A percentile compares a stretch with the other conserved stretches of the same genome.
Conservation (phyloP, 768 basidiomycete genomes). For the Xanthoconium stramineum region DNA sequence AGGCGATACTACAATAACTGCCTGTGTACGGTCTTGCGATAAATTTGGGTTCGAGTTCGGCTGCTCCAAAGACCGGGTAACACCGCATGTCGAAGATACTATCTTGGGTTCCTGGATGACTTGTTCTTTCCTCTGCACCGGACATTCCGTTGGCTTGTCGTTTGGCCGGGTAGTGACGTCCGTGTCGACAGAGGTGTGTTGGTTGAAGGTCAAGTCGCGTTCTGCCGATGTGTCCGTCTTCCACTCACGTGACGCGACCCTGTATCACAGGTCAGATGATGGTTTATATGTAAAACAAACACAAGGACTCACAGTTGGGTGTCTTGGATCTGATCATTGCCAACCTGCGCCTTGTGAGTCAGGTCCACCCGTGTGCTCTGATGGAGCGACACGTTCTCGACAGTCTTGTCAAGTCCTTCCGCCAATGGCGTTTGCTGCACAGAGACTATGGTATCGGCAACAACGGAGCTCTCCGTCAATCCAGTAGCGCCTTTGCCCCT, state of each 20-base stretch:
- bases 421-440: background rate
- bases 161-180: background rate
- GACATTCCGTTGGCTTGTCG: background rate
- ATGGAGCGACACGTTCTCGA: background rate
- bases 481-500: background rate
- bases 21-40: background rate
- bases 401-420: background rate
- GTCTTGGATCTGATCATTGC: background rate
- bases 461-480: background rate
- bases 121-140: background rate
- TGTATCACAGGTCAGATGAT: background rate
- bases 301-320: constrained; percentile 1
- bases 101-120: background rate
- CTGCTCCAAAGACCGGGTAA: background rate
- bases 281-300: background rate
- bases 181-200: background rate
- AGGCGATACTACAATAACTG: background rate
- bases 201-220: background rate
- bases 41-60: background rate
- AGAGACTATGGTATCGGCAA: background rate
- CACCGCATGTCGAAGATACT: background rate
- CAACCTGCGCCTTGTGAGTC: background rate
- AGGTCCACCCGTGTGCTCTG: background rate
- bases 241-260: background rate
- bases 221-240: background rate